Evolutionary conservation across 352 stramenopile genomes (phyloP).

Genomic region (Globisporangium megalacanthum): DNA sequence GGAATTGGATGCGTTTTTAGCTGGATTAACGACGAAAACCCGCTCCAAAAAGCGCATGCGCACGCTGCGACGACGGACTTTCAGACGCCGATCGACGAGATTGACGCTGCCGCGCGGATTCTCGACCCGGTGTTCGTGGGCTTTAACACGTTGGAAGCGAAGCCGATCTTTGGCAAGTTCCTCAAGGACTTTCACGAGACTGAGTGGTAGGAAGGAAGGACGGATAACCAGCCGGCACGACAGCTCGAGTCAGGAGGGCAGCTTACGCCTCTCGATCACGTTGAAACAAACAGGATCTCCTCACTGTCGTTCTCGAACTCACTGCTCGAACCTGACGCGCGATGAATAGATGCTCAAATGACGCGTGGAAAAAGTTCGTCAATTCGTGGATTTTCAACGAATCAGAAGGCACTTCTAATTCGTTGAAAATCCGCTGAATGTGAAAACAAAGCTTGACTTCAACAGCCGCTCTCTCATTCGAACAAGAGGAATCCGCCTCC

Average conservation of each 20-base stretch:
- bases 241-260: not conserved
- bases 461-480: too few species aligned
- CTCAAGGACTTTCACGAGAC: constrained; percentile 89
- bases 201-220: constrained; percentile 58
- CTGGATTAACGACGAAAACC: constrained; percentile 99
- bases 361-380: too few species aligned
- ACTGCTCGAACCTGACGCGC: too few species aligned
- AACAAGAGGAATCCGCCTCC: too few species aligned
- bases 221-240: not conserved
- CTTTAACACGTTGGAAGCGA: constrained; percentile 45
- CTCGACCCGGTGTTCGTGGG: constrained; percentile 94
- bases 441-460: too few species aligned
- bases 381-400: too few species aligned
- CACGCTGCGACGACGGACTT: constrained; percentile 91
- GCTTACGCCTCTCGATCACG: not conserved
- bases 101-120: constrained; percentile 93
- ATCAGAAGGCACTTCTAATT: too few species aligned
- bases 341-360: too few species aligned
- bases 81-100: constrained; percentile 97
- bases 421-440: too few species aligned
- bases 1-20: constrained; percentile 17
- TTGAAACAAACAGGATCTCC: not conserved
- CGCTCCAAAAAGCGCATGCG: constrained; percentile 90
- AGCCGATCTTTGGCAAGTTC: constrained; percentile 74
- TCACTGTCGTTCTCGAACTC: too few species aligned